A percentile compares a stretch with the other conserved stretches of the same genome.
Evolutionary conservation across 2,329 filamentous ascomycete species (phyloP).

Genomic region (Cytospora schulzeri): DNA sequence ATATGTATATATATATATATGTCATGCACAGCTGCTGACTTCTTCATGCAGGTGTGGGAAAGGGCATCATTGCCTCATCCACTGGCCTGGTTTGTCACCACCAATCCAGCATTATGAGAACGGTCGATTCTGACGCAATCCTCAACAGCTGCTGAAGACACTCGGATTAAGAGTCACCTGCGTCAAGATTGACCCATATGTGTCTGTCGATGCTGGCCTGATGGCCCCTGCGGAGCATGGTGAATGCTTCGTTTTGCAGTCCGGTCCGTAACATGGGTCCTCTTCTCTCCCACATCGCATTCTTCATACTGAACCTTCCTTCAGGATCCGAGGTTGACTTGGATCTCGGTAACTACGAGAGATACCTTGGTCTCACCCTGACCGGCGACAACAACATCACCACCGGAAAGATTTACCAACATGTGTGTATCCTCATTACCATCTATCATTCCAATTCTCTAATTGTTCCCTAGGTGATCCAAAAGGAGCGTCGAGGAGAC

Average conservation of each 20-base stretch:
- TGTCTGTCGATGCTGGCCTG: conserved; percentile 43
- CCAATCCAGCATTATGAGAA: neutral
- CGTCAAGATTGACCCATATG: conserved; percentile 54
- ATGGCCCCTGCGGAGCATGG: conserved; percentile 62
- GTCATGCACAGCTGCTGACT: conserved; percentile 13
- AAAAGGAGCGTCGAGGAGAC: conserved; percentile 66
- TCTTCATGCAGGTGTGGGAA: conserved; percentile 25
- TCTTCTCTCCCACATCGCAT: neutral
- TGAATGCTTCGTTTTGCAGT: conserved; percentile 80
- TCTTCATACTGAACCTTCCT: conserved; percentile 14
- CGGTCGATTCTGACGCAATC: conserved; percentile 16
- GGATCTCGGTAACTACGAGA: conserved; percentile 61
- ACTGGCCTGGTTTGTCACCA: conserved; percentile 24
- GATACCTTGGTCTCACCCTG: conserved; percentile 79
- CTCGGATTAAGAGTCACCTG: conserved; percentile 72
- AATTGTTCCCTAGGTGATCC: conserved; percentile 35
- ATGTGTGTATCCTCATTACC: conserved; percentile 67
- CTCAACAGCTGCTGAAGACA: conserved; percentile 69
- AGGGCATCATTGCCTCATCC: conserved; percentile 29
- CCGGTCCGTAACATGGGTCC: conserved; percentile 14
- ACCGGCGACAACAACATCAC: conserved; percentile 94
- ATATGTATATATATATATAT: neutral
- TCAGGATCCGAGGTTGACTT: conserved; percentile 46
- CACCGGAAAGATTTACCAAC: conserved; percentile 92
- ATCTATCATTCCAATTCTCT: conserved; percentile 3